Conservation (phyloP, 257 asterid genomes). For the Nicotiana attenuata region DNA sequence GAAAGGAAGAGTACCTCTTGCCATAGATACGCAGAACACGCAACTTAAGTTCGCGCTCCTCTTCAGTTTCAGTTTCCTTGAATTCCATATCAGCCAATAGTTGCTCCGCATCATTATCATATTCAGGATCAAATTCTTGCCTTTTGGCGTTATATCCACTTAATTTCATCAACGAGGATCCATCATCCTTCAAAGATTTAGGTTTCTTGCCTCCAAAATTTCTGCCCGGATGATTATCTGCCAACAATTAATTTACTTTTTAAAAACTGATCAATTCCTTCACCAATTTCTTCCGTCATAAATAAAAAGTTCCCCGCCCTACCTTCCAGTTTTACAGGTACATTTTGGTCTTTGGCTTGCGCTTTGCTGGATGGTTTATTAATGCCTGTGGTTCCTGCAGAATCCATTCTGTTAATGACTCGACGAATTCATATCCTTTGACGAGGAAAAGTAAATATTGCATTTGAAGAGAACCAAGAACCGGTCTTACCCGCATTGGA, state of each 20-base stretch:
- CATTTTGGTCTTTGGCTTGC: conserved; percentile 58
- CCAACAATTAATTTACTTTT: conserved; percentile 11
- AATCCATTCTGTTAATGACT: conserved; percentile 14
- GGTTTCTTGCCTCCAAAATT: conserved; percentile 59
- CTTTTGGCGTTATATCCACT: conserved; percentile 77
- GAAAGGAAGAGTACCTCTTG: conserved; percentile 43
- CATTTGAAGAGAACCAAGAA: not conserved
- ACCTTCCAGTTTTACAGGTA: conserved; percentile 59
- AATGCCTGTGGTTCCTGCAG: conserved; percentile 52
- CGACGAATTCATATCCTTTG: conserved; percentile 5
- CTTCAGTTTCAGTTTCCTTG: conserved; percentile 73
- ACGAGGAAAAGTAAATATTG: not conserved
- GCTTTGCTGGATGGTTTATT: conserved; percentile 46
- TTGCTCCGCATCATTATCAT: conserved; percentile 88
- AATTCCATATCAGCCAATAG: conserved; percentile 89
- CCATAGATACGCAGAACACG: conserved; percentile 67
- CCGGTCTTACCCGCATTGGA: conserved; percentile 46
- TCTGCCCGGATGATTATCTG: conserved; percentile 48
- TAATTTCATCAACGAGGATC: conserved; percentile 54
- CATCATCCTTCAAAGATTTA: conserved; percentile 43
- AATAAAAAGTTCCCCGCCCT: not conserved
- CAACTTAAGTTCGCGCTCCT: conserved; percentile 66
- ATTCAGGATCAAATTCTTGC: conserved; percentile 79
- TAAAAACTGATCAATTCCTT: not conserved
- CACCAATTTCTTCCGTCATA: not conserved